A percentile compares a stretch with the other conserved stretches of the same genome.
Evolutionary conservation across 306 rosid species (phyloP).

Genomic region (Crotalaria pallida): DNA sequence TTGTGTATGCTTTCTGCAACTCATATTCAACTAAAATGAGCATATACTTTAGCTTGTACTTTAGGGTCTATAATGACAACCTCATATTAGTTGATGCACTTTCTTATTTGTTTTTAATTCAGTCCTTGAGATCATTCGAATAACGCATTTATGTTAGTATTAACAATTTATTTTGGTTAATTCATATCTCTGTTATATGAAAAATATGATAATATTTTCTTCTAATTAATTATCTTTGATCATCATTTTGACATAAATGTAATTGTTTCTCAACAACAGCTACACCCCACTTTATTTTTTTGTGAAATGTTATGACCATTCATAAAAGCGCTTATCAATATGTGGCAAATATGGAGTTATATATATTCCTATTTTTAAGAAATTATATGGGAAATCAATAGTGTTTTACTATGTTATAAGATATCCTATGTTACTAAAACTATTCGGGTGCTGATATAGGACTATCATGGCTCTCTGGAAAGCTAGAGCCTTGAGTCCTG

Average conservation of each 20-base stretch:
- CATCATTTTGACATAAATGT: not conserved
- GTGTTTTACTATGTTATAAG: not conserved
- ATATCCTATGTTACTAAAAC: constrained; percentile 10
- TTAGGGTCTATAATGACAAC: not conserved
- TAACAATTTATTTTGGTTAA: not conserved
- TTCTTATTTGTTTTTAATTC: not conserved
- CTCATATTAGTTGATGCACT: not conserved
- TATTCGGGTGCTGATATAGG: constrained; percentile 39
- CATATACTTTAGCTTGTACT: not conserved
- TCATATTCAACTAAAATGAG: not conserved
- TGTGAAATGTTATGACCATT: not conserved
- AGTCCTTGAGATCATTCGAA: not conserved
- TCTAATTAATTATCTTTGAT: not conserved
- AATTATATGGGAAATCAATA: not conserved
- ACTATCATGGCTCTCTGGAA: constrained; percentile 98
- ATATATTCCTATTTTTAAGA: not conserved
- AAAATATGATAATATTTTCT: not conserved
- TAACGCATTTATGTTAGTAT: not conserved
- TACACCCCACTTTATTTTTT: not conserved
- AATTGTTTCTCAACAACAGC: not conserved
- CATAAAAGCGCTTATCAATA: not conserved
- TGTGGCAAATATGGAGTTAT: not conserved
- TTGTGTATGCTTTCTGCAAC: not conserved
- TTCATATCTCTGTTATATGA: not conserved
- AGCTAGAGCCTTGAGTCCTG: constrained; percentile 86